Evolutionary conservation across 306 rosid species (phyloP).

Genomic region (Albizia julibrissin): DNA sequence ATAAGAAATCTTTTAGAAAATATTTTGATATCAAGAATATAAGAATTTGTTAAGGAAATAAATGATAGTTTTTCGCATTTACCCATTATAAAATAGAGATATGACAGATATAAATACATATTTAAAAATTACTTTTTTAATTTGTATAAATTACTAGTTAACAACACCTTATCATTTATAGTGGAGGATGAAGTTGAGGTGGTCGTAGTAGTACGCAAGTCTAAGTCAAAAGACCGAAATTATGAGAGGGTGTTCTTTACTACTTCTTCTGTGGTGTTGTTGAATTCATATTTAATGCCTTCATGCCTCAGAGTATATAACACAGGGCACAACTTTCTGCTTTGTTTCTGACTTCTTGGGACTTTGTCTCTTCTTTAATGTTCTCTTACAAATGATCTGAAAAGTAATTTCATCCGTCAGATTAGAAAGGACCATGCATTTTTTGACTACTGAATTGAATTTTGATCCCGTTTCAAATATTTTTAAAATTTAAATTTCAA

Average conservation of each 20-base stretch:
- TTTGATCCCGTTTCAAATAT: background rate
- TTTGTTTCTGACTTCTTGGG: background rate
- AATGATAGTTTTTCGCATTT: no score
- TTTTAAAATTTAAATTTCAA: background rate
- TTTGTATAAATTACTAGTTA: no score
- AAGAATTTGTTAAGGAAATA: no score
- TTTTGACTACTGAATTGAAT: background rate
- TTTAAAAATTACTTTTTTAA: no score
- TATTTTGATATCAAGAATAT: no score
- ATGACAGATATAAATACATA: no score
- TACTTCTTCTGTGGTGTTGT: background rate
- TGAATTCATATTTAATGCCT: background rate
- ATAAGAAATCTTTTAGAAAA: no score
- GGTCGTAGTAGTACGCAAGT: no score
- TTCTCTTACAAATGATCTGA: background rate
- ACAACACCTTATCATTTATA: no score
- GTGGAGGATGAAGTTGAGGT: no score
- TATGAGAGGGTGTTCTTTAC: background rate
- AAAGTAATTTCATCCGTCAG: background rate
- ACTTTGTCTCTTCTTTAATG: background rate
- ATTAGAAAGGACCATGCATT: background rate
- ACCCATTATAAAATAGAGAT: no score
- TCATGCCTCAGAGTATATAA: background rate
- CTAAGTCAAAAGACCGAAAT: background rate
- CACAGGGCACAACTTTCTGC: background rate